Evolutionary conservation across 1,284 basidiomycete species (phyloP).

Genomic region (Fomitiporia mediterranea): DNA sequence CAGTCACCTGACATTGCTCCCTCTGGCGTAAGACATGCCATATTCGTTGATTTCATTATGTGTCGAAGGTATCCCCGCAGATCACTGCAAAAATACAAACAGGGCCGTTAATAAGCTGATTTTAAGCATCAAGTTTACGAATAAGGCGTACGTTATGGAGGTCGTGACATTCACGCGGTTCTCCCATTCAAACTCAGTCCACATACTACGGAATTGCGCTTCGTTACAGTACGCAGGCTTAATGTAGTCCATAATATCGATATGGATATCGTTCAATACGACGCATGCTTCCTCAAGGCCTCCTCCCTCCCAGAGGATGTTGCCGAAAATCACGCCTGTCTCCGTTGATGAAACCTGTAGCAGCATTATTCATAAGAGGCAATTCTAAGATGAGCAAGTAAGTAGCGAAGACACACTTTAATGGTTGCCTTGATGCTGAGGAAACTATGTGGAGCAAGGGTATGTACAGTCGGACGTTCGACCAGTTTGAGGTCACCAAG

Average conservation of each 20-base stretch:
- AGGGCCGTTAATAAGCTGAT: background rate
- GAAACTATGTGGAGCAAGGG: conserved; percentile 94
- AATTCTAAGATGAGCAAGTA: background rate
- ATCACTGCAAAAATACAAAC: conserved; percentile 40
- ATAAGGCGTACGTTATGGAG: conserved; percentile 58
- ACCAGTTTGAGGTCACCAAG: conserved; percentile 97
- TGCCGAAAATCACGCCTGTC: conserved; percentile 97
- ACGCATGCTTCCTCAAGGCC: conserved; percentile 84
- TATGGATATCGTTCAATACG: conserved; percentile 95
- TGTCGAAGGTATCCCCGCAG: conserved; percentile 83
- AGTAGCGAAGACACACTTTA: conserved; percentile 52
- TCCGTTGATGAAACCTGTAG: conserved; percentile 84
- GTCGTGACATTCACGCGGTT: conserved; percentile 94
- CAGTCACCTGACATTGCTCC: conserved; percentile 89
- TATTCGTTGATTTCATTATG: conserved; percentile 92
- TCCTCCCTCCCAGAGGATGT: conserved; percentile 95
- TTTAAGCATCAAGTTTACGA: background rate
- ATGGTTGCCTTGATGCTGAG: conserved; percentile 99
- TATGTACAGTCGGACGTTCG: conserved; percentile 90
- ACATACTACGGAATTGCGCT: conserved; percentile 94
- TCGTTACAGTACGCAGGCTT: conserved; percentile 96
- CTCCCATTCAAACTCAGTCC: conserved; percentile 99
- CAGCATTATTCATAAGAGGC: background rate
- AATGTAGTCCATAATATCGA: conserved; percentile 99
- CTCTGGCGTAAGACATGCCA: conserved; percentile 94